Evolutionary conservation across 2,329 filamentous ascomycete species (phyloP).

Genomic region (Botrytis fabae): DNA sequence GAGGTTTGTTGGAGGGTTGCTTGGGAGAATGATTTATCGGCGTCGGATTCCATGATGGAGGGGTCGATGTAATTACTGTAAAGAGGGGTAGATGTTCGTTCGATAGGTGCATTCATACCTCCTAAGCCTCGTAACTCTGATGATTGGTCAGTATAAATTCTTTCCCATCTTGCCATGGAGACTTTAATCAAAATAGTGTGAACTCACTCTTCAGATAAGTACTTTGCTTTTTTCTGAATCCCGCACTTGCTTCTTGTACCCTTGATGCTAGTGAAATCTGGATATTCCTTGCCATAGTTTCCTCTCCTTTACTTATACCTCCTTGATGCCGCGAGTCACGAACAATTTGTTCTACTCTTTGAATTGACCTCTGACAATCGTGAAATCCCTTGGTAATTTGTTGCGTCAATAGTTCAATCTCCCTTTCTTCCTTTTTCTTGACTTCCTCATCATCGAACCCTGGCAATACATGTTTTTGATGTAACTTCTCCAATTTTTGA

Average conservation of each 20-base stretch:
- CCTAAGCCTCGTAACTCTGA: conserved; percentile 74
- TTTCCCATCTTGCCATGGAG: neutral
- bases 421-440: conserved; percentile 80
- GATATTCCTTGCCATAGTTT: conserved; percentile 94
- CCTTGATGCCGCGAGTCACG: conserved; percentile 73
- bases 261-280: conserved; percentile 85
- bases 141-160: conserved; percentile 27
- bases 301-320: conserved; percentile 76
- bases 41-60: conserved; percentile 88
- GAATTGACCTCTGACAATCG: conserved; percentile 83
- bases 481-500: conserved; percentile 82
- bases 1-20: conserved; percentile 77
- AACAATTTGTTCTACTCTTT: conserved; percentile 85
- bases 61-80: conserved; percentile 70
- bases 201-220: conserved; percentile 85
- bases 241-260: conserved; percentile 88
- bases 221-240: conserved; percentile 96
- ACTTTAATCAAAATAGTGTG: neutral
- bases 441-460: conserved; percentile 95
- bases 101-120: conserved; percentile 56
- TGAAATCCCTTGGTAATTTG: conserved; percentile 88
- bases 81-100: conserved; percentile 55
- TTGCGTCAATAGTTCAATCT: conserved; percentile 89
- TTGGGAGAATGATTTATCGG: conserved; percentile 89
- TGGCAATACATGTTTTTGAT: conserved; percentile 95